These are phyloP conservation scores for Cadophora luteo-olivacea DNA, from an alignment of 2,329 filamentous ascomycete species.

Conservation along the genomic window DNA sequence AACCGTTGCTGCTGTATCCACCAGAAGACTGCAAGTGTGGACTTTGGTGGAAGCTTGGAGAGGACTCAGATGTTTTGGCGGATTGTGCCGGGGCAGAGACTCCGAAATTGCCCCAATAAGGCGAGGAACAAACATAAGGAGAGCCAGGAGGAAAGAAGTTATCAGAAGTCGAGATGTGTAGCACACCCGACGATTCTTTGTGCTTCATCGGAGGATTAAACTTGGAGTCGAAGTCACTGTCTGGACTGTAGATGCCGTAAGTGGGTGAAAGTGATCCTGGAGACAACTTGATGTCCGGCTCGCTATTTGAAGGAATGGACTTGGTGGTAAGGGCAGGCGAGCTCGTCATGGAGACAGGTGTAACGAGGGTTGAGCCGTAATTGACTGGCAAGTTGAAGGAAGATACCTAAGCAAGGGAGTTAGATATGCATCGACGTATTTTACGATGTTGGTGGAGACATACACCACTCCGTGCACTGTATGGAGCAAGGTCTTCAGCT, in stretches of 20 bases:
- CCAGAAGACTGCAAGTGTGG: conserved; percentile 33
- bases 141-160: conserved; percentile 27
- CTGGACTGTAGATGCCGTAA: conserved; percentile 24
- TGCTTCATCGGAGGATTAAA: conserved; percentile 37
- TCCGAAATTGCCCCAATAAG: conserved; percentile 38
- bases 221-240: conserved; percentile 32
- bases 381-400: conserved; percentile 41
- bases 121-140: conserved; percentile 30
- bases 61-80: conserved; percentile 26
- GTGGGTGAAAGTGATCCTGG: conserved; percentile 22
- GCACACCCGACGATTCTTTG: conserved; percentile 29
- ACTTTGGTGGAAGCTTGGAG: conserved; percentile 33
- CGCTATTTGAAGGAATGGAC: conserved; percentile 22
- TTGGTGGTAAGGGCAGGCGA: conserved; percentile 33
- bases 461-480: conserved; percentile 31
- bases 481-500: conserved; percentile 33
- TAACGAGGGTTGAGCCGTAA: conserved; percentile 40
- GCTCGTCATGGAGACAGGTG: conserved; percentile 39
- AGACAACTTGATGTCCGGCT: conserved; percentile 33
- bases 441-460: not conserved
- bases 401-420: conserved; percentile 36
- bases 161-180: conserved; percentile 33
- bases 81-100: conserved; percentile 37
- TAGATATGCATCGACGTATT: conserved; percentile 21
- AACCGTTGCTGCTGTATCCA: conserved; percentile 28